Base-by-base conservation (phyloP, 2,329 filamentous ascomycete species). In the Leptographium galeiforme region DNA sequence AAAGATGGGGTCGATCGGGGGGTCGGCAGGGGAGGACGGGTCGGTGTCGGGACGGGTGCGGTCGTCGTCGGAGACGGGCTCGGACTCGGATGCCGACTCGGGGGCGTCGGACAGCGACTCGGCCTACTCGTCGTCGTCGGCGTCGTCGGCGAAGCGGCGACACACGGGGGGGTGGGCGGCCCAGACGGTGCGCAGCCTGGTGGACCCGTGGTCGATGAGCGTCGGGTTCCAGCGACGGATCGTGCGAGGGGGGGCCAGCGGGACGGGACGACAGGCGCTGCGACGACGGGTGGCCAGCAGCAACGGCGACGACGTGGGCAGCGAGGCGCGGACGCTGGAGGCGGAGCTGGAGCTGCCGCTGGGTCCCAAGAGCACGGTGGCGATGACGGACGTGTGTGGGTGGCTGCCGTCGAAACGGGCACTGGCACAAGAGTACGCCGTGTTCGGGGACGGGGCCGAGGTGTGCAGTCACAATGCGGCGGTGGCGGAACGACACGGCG, bases 391-490 rank as follows among this genome's bases (percentile, higher is more conserved):
- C 57, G 65, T 94, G 32, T 77, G 79, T 11, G 72, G 78, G 48
- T 66, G 89, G 13, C 69, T 95, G n/a, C 90, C 90, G 0, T 85
- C 87, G 3, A 93, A 89, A 65, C 77, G 77, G 55, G 76, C 81
- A 53, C 77, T 96, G 57, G 93, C 89, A 2, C 72, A 81, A 54
- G 79, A 86, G 59, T 98, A 97, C 67, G 78, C 77, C 30, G 85
- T 96, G 14, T 90, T 93, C 64, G 89, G 89, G 4, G 82, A 89
- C 56, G 85, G 86, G 1, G 78, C 82, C n/a, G 78, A 85, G 40
- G 81, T 95, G 4, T 97, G 91, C 66, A 74, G 79, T 46, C 85
- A 94, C 61, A 98, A 98, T 65, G 87, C 89, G 10, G 69, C 70
- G 1, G 81, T 94, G 47, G 90, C 91, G 10, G 76, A 81, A 59